Percentiles rank a stretch among this genome's conserved stretches.
Evolutionary conservation across 2,329 filamentous ascomycete species (phyloP).

Genomic region (Septoria petroselini): DNA sequence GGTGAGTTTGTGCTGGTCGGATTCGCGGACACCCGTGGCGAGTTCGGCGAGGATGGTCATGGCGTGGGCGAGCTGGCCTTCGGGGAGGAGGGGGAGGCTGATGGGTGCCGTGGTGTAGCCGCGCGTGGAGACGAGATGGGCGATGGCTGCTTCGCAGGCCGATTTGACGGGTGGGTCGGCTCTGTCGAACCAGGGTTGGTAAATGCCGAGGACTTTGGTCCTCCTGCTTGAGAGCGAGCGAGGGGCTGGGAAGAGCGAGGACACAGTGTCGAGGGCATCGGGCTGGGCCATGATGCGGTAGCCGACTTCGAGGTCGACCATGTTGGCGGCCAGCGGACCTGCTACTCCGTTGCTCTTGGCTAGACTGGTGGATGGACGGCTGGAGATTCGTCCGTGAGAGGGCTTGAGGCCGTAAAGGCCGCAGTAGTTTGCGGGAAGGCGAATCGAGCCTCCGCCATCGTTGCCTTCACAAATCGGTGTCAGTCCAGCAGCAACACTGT

Average conservation of each 20-base stretch:
- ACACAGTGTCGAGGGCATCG: conserved; percentile 60
- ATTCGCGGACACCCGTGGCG: conserved; percentile 47
- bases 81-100: conserved; percentile 61
- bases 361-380: conserved; percentile 56
- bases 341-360: conserved; percentile 63
- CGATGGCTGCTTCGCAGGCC: conserved; percentile 61
- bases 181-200: conserved; percentile 65
- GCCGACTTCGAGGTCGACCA: conserved; percentile 74
- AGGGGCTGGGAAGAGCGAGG: conserved; percentile 60
- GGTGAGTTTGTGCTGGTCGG: conserved; percentile 56
- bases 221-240: neutral
- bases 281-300: conserved; percentile 77
- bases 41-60: conserved; percentile 74
- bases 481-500: conserved; percentile 66
- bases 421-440: conserved; percentile 72
- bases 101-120: conserved; percentile 61
- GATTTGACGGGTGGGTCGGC: conserved; percentile 62
- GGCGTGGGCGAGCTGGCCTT: conserved; percentile 74
- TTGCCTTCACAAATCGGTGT: conserved; percentile 73
- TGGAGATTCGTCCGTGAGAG: conserved; percentile 66
- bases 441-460: conserved; percentile 70
- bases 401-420: conserved; percentile 80
- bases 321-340: conserved; percentile 73
- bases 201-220: conserved; percentile 67
- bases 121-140: conserved; percentile 52